Base-by-base conservation (phyloP, 192 early-diverging fungal species). In the Dissophora globulifera region DNA sequence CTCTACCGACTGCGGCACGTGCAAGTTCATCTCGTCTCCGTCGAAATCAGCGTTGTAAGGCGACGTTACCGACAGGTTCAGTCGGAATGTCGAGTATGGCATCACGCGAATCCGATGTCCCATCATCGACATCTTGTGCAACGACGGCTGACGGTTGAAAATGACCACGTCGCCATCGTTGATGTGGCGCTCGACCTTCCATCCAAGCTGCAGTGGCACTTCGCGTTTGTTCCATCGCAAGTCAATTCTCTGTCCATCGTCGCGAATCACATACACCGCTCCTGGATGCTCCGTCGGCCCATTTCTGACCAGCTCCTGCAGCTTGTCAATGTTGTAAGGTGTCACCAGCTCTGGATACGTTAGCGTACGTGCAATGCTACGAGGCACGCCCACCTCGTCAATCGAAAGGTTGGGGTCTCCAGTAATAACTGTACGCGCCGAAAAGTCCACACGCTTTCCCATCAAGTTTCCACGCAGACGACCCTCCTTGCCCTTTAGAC, bases 51-150 rank as follows among this genome's bases (percentile, higher is more conserved):
- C 97, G 65, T 99, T 99, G 78, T 99, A 99, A 20, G 97, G 97
- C 43, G 94, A 91, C 8, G 96, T 98, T 52, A 97, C 97, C 13
- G 96, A 98, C 26, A 99, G 84, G 62, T 98, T 99, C 33, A 99
- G 83, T 20, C 97, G 90, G 88, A 99, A 99, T 10, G 97, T 99
- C 25, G 96, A 98, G 81, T 96, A 98, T 4, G 97, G 97, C 97
- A 99, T 98, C 38, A 99, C 94, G 63, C 93, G 92, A 54, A 97
- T 93, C 33, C 86, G 83, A 79, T 99, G 97, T 9, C 95, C 97
- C 97, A 99, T 99, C 97, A 99, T 99, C 69, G 94, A 96, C 96
- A 98, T 98, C 79, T 99, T 99, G 84, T 99, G 97, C 53, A 99
- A 83, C 41, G 94, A 96, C 8, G 97, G 97, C 84, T 99, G 97